Percentiles rank a stretch among this genome's conserved stretches.
Evolutionary conservation across 164 flowering plant species (phyloP).

Genomic region (Pachysandra terminalis): DNA sequence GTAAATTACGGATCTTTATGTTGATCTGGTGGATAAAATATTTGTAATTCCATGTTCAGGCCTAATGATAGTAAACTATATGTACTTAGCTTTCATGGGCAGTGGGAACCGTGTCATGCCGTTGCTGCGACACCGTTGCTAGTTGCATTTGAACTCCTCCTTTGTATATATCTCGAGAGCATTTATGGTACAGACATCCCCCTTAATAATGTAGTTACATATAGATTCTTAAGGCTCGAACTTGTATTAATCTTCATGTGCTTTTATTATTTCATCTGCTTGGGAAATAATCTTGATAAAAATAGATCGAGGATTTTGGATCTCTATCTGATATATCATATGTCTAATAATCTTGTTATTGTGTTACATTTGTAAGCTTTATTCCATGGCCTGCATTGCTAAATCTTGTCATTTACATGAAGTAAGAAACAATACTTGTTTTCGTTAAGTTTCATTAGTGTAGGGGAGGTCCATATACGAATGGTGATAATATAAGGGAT

Average conservation of each 20-base stretch:
- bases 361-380: background rate
- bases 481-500: too few relatives aligned
- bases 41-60: slow-evolving; percentile 5
- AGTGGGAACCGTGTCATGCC: slow-evolving; percentile 99
- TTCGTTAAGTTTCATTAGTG: too few relatives aligned
- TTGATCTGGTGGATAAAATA: slow-evolving; percentile 3
- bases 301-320: background rate
- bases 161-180: slow-evolving; percentile 87
- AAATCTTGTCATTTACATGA: too few relatives aligned
- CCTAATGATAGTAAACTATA: background rate
- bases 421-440: too few relatives aligned
- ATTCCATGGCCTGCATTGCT: background rate
- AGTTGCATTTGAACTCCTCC: slow-evolving; percentile 85
- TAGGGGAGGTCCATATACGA: too few relatives aligned
- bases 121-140: slow-evolving; percentile 80
- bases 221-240: background rate
- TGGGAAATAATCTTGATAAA: background rate
- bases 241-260: background rate
- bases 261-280: background rate
- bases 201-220: background rate
- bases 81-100: slow-evolving; percentile 23
- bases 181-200: slow-evolving; percentile 40
- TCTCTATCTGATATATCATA: too few relatives aligned
- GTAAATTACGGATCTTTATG: background rate
- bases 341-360: too few relatives aligned